Percentiles rank a stretch among this genome's conserved stretches.
phyloP scores from a whole-genome alignment of 2,329 filamentous ascomycete species.

The Monilinia polystroma region DNA sequence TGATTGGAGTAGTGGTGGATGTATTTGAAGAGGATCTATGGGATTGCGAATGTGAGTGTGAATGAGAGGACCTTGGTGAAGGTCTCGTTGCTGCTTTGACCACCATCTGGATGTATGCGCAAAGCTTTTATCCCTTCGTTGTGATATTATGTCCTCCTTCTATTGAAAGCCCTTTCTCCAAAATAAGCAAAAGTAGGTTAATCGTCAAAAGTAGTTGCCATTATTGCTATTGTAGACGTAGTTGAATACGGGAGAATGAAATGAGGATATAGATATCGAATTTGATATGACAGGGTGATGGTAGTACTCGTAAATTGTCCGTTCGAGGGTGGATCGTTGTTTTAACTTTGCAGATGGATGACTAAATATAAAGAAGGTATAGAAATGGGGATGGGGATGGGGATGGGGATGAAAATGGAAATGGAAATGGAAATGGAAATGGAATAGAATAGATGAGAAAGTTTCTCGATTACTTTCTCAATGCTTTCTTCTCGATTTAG shows the following conservation, averaged over 20 bases:
- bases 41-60: conserved; percentile 33
- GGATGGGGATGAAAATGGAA: too few relatives aligned
- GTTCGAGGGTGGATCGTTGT: conserved; percentile 10
- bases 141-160: background rate
- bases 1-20: conserved; percentile 29
- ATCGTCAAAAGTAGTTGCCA: background rate
- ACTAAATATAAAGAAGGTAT: background rate
- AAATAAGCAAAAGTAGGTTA: background rate
- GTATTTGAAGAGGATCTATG: conserved; percentile 25
- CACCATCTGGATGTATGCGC: conserved; percentile 33
- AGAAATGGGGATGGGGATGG: too few relatives aligned
- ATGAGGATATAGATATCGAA: conserved; percentile 5
- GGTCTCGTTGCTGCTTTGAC: conserved; percentile 37
- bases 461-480: background rate
- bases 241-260: background rate
- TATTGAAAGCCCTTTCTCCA: background rate
- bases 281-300: conserved; percentile 8
- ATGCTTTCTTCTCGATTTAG: background rate
- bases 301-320: conserved; percentile 1
- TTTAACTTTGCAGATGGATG: conserved; percentile 7
- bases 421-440: too few relatives aligned
- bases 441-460: too few relatives aligned
- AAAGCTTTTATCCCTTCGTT: background rate
- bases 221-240: background rate
- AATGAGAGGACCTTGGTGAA: conserved; percentile 32